Conservation (phyloP, 345 rosid species). For the Salix exigua region DNA sequence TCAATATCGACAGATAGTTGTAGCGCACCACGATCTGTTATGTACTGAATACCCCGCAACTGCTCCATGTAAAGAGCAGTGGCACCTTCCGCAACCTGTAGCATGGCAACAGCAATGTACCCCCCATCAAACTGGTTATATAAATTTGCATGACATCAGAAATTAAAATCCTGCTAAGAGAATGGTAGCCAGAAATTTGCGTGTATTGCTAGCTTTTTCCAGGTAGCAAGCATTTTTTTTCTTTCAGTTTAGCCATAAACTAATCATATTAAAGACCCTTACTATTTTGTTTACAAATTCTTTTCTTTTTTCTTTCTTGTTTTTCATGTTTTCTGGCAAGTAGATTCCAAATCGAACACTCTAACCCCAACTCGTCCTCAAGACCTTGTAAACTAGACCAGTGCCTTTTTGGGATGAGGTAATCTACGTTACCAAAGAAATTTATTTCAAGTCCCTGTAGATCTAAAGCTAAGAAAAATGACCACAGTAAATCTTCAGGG, state of each 20-base stretch:
- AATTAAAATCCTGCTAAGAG: too few species aligned
- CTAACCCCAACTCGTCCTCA: too few species aligned
- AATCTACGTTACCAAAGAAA: too few species aligned
- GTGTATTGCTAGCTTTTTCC: background rate
- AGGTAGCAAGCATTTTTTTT: background rate
- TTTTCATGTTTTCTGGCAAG: too few species aligned
- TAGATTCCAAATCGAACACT: too few species aligned
- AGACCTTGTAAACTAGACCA: too few species aligned
- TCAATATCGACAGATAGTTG: conserved; percentile 89
- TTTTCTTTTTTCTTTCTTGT: too few species aligned
- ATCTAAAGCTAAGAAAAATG: background rate
- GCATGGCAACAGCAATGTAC: background rate
- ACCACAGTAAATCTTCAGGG: too few species aligned
- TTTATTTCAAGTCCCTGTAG: too few species aligned
- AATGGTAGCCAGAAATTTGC: too few species aligned
- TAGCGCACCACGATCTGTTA: conserved; percentile 89
- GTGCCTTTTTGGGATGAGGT: too few species aligned
- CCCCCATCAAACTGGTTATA: background rate
- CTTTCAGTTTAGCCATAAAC: background rate
- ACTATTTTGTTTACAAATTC: background rate
- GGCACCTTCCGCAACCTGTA: conserved; percentile 92
- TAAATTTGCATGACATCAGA: too few species aligned
- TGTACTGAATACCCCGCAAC: conserved; percentile 77
- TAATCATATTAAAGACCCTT: background rate
- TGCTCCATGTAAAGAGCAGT: conserved; percentile 91